These are phyloP conservation scores for Colletotrichum godetiae DNA, from an alignment of 2,329 filamentous ascomycete genomes.

Conservation along the genomic window DNA sequence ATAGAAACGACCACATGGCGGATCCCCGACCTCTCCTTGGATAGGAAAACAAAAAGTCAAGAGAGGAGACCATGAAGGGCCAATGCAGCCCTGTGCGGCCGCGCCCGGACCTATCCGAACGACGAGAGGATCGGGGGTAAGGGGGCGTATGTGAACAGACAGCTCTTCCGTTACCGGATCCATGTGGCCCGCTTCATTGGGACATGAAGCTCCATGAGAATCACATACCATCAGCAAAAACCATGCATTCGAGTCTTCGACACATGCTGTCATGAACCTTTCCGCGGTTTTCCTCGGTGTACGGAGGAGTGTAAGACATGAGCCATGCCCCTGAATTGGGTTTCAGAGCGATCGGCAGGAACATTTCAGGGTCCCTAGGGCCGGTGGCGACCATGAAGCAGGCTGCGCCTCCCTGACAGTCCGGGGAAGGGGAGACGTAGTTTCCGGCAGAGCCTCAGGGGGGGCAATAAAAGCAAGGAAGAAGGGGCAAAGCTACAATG, in stretches of 20 bases:
- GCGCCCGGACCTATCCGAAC: background rate
- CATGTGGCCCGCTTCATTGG: constrained; percentile 23
- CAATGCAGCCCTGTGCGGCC: constrained; percentile 25
- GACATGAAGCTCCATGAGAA: background rate
- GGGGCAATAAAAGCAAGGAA: background rate
- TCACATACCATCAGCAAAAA: background rate
- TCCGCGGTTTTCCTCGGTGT: background rate
- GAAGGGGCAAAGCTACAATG: background rate
- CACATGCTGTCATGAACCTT: background rate
- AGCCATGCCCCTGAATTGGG: constrained; percentile 6
- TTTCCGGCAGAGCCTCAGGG: constrained; percentile 34
- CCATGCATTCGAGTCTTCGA: background rate
- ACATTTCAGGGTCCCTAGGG: constrained; percentile 9
- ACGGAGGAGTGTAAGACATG: background rate
- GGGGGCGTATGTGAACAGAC: background rate
- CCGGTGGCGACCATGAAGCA: constrained; percentile 1
- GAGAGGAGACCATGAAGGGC: background rate
- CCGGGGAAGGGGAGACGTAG: constrained; percentile 25
- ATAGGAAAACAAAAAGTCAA: background rate
- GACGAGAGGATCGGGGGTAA: background rate
- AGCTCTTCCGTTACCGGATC: background rate
- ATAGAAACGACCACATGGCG: constrained; percentile 24
- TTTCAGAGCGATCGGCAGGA: constrained; percentile 31
- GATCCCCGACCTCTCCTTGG: constrained; percentile 27
- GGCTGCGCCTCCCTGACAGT: constrained; percentile 23